phyloP scores from a whole-genome alignment of 208 protist species.

The Wallacemonas sp. region DNA sequence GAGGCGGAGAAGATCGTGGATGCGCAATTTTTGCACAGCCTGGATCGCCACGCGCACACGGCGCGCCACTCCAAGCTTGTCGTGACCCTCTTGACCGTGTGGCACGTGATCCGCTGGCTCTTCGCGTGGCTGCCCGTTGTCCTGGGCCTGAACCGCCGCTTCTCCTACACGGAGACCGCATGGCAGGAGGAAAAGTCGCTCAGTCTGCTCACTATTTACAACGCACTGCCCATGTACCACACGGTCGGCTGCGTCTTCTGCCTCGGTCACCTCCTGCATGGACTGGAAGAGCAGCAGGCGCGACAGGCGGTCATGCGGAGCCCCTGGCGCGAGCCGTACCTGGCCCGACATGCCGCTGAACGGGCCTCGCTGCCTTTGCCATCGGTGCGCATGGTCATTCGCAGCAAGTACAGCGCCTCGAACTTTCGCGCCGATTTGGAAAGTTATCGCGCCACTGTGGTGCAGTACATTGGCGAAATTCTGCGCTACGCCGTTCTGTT shows the following conservation, averaged over 20 bases:
- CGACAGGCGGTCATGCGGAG: conserved; percentile 20
- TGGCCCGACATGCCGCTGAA: neutral
- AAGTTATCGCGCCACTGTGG: conserved; percentile 68
- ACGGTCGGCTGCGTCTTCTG: conserved; percentile 71
- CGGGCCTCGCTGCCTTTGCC: conserved; percentile 18
- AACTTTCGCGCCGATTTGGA: conserved; percentile 65
- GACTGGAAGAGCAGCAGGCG: conserved; percentile 57
- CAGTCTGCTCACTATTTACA: conserved; percentile 66
- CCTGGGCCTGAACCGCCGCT: conserved; percentile 4
- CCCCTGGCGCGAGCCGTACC: conserved; percentile 7
- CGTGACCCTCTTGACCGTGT: conserved; percentile 18
- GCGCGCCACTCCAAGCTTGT: conserved; percentile 17
- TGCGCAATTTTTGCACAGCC: conserved; percentile 3
- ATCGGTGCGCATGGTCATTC: conserved; percentile 64
- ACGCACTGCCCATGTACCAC: conserved; percentile 86
- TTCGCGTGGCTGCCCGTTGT: conserved; percentile 27
- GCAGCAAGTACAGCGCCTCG: conserved; percentile 68
- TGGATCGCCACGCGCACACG: neutral
- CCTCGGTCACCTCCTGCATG: conserved; percentile 55
- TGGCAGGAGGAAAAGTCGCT: conserved; percentile 21
- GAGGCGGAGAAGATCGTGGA: neutral
- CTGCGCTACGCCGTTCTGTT: conserved; percentile 74
- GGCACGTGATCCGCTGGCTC: conserved; percentile 14
- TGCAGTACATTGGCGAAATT: conserved; percentile 94
- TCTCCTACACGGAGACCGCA: neutral